Evolutionary conservation across 495 filamentous ascomycete species (phyloP), one percentile per base, ranked within the genome.

Genomic region (Penicillium arizonense): DNA sequence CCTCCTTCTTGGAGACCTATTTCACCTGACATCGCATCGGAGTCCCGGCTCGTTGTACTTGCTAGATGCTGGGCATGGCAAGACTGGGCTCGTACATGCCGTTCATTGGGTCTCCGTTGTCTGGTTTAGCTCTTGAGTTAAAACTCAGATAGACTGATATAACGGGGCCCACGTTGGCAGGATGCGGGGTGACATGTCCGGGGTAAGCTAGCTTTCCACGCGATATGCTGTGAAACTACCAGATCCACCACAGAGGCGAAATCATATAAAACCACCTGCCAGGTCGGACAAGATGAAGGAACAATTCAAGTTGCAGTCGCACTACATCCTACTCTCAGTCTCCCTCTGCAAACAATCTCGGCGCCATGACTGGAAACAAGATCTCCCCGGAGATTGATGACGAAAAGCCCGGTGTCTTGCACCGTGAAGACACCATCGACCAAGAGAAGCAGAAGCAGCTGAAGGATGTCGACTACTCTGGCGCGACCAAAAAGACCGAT

Each of bases 401-500:
- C 44, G 44, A 47, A 47, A 47, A 47, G 44, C 44, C 44, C 44
- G 28, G 44, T 34, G 44, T 35, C 44, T 47, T 47, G 30, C 44
- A 47, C 30, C 26, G 30, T 32, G 44, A 47, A 36, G 44, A 47
- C 44, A 47, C 44, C 30, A 47, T 47, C 30, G 44, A 47, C 30
- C 28, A 47, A 47, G 44, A 47, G 32, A 47, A 37, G 32, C 44
- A 35, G 44, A 47, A 47, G 44, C 44, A 47, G 20, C 23, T 45
- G 21, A 45, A 45, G 42, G 23, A 45, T 45, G 42, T 45, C 14
- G 74, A 77, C 51, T 69, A 73, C 42, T 72, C 68, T 28, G 72
- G 74, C n/a, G 69, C 72, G 11, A 50, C 63, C 36, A 59, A 57
- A 28, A 74, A 75, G 52, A 70, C 70, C 20, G 67, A 75, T 39